Percentiles rank a stretch among this genome's conserved stretches.
phyloP scores from a whole-genome alignment of 2,329 filamentous ascomycete genomes.

The Pyricularia pennisetigena region DNA sequence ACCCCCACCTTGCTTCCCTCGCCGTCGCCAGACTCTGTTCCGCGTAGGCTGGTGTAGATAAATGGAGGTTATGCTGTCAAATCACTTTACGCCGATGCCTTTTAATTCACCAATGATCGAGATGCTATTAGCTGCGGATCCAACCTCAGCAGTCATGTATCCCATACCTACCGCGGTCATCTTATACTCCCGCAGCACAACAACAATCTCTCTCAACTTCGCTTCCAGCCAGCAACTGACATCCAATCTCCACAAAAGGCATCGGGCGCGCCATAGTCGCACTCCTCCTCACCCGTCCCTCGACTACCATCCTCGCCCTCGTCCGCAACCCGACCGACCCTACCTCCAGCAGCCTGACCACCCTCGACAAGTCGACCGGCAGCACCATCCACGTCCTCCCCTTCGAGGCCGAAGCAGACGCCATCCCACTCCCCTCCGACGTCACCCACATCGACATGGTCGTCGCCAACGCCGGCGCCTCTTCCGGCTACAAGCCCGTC shows the following conservation, averaged over 20 bases:
- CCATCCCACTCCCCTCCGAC: background rate
- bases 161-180: background rate
- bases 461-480: conserved; percentile 18
- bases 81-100: background rate
- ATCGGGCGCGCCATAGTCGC: conserved; percentile 10
- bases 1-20: background rate
- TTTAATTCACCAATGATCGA: background rate
- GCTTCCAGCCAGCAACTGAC: conserved; percentile 7
- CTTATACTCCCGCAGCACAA: background rate
- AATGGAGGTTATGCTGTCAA: background rate
- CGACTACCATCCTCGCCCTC: conserved; percentile 17
- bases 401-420: conserved; percentile 10
- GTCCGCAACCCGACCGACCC: conserved; percentile 12
- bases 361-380: conserved; percentile 45
- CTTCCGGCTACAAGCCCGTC: conserved; percentile 11
- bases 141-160: too few species aligned
- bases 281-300: conserved; percentile 13
- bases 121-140: background rate
- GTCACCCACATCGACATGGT: conserved; percentile 15
- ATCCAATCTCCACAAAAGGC: conserved; percentile 2
- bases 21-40: background rate
- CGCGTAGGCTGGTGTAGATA: background rate
- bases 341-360: conserved; percentile 58
- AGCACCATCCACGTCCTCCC: conserved; percentile 12
- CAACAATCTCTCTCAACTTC: background rate